A percentile compares a stretch with the other conserved stretches of the same genome.
These are phyloP conservation scores for Avicennia marina DNA, from an alignment of 257 asterid genomes.

Conservation along the genomic window DNA sequence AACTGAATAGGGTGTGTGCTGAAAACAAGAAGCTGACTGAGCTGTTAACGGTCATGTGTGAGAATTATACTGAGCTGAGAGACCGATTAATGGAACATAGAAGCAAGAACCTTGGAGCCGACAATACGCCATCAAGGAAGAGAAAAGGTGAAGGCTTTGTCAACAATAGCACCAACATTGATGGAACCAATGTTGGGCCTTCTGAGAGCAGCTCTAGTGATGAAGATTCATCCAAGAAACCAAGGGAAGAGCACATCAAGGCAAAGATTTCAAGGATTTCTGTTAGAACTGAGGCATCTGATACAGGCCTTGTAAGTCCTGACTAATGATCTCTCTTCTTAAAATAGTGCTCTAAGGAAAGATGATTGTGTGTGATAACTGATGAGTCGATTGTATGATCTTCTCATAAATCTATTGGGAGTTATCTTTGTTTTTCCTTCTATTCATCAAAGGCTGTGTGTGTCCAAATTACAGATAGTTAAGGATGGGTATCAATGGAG, in stretches of 20 bases:
- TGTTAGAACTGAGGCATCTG: slow-evolving; percentile 65
- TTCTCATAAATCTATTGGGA: too few species aligned
- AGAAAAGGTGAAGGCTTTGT: slow-evolving; percentile 46
- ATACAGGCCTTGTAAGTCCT: slow-evolving; percentile 77
- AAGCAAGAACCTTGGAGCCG: slow-evolving; percentile 26
- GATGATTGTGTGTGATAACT: too few species aligned
- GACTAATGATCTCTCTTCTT: background rate
- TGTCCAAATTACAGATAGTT: slow-evolving; percentile 48
- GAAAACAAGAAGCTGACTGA: slow-evolving; percentile 81
- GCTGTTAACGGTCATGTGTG: slow-evolving; percentile 47
- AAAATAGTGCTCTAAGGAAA: too few species aligned
- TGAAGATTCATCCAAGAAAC: slow-evolving; percentile 71
- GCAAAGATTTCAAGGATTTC: slow-evolving; percentile 51
- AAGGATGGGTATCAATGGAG: slow-evolving; percentile 86
- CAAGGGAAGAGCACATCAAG: slow-evolving; percentile 59
- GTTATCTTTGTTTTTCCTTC: too few species aligned
- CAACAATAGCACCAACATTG: slow-evolving; percentile 12
- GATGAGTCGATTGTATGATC: too few species aligned
- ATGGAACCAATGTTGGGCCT: slow-evolving; percentile 26
- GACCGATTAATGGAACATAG: slow-evolving; percentile 37
- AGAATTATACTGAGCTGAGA: slow-evolving; percentile 54
- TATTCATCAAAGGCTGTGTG: background rate
- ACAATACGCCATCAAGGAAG: slow-evolving; percentile 31
- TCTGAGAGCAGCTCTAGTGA: slow-evolving; percentile 83
- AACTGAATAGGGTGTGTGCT: slow-evolving; percentile 54